Conservation (phyloP, 2,329 filamentous ascomycete species). For the Fusarium decemcellulare region DNA sequence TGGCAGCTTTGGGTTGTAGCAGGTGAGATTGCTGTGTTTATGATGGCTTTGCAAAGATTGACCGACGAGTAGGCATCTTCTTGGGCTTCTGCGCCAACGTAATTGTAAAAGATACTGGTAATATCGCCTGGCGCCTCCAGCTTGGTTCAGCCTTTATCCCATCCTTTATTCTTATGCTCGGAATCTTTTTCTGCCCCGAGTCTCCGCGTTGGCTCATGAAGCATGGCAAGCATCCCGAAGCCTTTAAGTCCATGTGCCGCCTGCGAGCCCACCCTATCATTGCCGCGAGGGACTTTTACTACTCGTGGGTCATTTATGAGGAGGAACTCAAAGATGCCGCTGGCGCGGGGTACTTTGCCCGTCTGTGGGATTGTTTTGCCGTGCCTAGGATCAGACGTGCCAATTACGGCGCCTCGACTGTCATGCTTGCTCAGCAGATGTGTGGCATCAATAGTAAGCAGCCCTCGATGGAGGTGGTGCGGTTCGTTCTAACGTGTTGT, state of each 20-base stretch:
- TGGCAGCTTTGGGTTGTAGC: constrained; percentile 66
- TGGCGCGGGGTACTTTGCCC: constrained; percentile 49
- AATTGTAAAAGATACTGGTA: constrained; percentile 66
- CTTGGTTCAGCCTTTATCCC: constrained; percentile 71
- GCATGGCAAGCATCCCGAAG: constrained; percentile 70
- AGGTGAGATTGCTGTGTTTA: constrained; percentile 1
- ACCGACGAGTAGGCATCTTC: constrained; percentile 49
- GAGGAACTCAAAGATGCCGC: constrained; percentile 48
- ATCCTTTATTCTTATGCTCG: constrained; percentile 64
- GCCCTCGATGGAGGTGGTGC: no score
- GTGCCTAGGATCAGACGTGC: constrained; percentile 78
- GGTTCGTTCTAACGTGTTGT: no score
- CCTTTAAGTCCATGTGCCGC: constrained; percentile 65
- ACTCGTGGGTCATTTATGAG: constrained; percentile 56
- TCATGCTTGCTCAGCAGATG: constrained; percentile 81
- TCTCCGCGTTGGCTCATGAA: constrained; percentile 75
- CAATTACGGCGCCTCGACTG: constrained; percentile 80
- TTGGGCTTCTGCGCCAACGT: constrained; percentile 67
- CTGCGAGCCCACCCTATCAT: constrained; percentile 68
- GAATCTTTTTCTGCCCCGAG: constrained; percentile 76
- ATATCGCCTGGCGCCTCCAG: constrained; percentile 73
- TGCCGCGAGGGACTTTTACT: constrained; percentile 71
- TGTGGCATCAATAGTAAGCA: constrained; percentile 46
- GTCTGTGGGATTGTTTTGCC: constrained; percentile 70
- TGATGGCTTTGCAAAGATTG: background rate